These are phyloP conservation scores for Turritis glabra DNA, from an alignment of 345 rosid genomes.

Conservation along the genomic window DNA sequence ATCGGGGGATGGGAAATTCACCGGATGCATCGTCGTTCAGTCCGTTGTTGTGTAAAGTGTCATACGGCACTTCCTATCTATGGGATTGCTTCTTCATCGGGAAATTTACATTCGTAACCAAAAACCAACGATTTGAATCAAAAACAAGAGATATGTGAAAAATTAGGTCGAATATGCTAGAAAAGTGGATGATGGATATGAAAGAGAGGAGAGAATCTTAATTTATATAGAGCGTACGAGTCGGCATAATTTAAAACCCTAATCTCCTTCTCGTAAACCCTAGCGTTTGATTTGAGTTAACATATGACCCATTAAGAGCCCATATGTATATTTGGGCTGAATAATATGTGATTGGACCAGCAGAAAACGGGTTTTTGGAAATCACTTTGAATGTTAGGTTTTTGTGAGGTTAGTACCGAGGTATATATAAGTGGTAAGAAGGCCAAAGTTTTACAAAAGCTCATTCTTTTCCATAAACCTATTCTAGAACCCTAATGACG, in stretches of 20 bases:
- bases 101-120: background rate
- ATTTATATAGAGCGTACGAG: background rate
- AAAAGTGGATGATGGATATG: background rate
- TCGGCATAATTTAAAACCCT: constrained; percentile 23
- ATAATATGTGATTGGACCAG: background rate
- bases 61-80: constrained; percentile 77
- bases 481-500: no score
- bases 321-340: background rate
- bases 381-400: no score
- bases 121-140: background rate
- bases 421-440: no score
- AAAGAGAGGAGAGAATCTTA: background rate
- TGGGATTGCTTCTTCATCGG: constrained; percentile 54
- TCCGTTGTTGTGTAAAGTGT: constrained; percentile 50
- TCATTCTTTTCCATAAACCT: no score
- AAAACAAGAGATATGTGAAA: background rate
- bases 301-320: background rate
- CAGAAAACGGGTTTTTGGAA: background rate
- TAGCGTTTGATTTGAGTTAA: background rate
- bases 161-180: background rate
- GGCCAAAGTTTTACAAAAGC: no score
- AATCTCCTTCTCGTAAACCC: background rate
- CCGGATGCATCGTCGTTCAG: constrained; percentile 19
- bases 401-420: no score
- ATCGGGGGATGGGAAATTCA: constrained; percentile 16